These are phyloP conservation scores for Corylus heterophylla DNA, from an alignment of 306 rosid genomes.

Conservation along the genomic window DNA sequence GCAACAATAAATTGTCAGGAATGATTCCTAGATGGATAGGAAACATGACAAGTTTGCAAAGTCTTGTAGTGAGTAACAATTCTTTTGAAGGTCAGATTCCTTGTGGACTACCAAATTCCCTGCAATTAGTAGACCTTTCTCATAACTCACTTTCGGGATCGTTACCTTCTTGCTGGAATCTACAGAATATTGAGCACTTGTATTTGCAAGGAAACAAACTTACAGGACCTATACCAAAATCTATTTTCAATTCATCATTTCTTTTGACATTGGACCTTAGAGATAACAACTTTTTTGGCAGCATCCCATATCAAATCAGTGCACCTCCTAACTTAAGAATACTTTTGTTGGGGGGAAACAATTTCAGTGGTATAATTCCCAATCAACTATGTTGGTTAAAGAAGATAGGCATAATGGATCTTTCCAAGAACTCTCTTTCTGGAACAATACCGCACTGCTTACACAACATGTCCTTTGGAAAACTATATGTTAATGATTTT, in stretches of 20 bases:
- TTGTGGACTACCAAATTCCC: neutral
- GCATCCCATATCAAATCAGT: neutral
- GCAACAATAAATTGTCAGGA: neutral
- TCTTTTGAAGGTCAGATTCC: neutral
- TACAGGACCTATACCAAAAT: neutral
- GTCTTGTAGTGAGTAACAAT: neutral
- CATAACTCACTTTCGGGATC: constrained; percentile 6
- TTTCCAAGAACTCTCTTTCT: constrained; percentile 4
- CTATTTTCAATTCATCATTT: neutral
- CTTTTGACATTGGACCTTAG: neutral
- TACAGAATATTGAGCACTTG: neutral
- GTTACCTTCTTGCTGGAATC: constrained; percentile 2
- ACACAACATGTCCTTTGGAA: neutral
- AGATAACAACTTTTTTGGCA: neutral
- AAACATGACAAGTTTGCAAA: rapidly evolving
- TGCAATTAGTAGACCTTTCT: neutral
- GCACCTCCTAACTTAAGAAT: neutral
- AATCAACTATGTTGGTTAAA: neutral
- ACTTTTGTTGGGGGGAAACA: neutral
- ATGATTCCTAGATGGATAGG: neutral
- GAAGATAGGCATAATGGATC: neutral
- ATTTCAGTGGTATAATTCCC: constrained; percentile 8
- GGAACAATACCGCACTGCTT: constrained; percentile 16
- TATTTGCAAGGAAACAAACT: neutral
- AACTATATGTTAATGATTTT: too few species aligned